Evolutionary conservation across 2,329 filamentous ascomycete genomes (phyloP), one percentile per base, ranked within the genome.

Genomic region (Ophiostoma australiae): DNA sequence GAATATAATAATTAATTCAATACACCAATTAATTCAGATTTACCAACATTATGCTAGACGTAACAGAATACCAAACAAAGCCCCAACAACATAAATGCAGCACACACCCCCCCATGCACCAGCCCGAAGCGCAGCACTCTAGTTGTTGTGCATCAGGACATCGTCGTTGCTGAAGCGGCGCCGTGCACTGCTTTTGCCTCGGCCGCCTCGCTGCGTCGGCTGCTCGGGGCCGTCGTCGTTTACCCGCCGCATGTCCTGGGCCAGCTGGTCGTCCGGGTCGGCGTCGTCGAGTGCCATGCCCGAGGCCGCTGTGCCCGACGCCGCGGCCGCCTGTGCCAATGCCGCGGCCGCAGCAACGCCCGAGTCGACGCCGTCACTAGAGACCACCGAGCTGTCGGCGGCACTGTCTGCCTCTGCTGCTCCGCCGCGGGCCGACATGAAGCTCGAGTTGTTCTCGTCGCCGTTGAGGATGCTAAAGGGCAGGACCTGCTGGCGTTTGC

Each of bases 231-330:
- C 31, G 20, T 41, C 71, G 10, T 72, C 61, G 17, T 65, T 73
- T 35, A 52, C 58, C 17, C 74, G 71, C 71, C 69, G 68, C 74
- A 74, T 73, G 27, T 74, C 74, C 58, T 71, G 72, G 41, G 71
- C 71, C 65, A 74, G 72, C 73, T 74, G 74, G n/a, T 68, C 73
- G n/a, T 72, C 72, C 20, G 74, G 74, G 1, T 70, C 72, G 13
- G 52, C 70, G 13, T 66, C 63, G 35, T 66, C 63, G 35, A 66
- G 20, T 4, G 63, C 63, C 63, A 66, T 66, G 35, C 33, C 35
- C 33, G 63, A 39, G 15, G 33, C 33, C 1, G 58, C 17, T 1
- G 65, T 10, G 69, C 71, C 73, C 1, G 71, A 70, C 1, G 73
- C 72, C 0, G 73, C 73, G 0, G 73, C 73, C 0, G 73, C 73